phyloP scores from a whole-genome alignment of 192 early-diverging fungal species.

The Coemansia sp. region DNA sequence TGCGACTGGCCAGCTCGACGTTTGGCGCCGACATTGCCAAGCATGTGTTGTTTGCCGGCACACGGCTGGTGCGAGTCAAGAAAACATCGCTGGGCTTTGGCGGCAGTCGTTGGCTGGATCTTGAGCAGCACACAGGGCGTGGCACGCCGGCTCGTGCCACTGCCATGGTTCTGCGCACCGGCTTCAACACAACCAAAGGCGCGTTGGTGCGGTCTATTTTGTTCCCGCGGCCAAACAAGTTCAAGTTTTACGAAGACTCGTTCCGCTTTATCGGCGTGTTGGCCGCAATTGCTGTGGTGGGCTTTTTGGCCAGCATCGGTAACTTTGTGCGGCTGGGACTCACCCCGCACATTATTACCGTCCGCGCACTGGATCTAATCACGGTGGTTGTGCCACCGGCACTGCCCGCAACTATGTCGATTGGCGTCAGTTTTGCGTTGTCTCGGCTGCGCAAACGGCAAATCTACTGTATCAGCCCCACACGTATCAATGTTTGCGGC shows the following conservation, averaged over 20 bases:
- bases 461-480: slow-evolving; percentile 93
- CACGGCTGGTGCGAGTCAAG: slow-evolving; percentile 83
- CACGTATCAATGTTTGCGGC: slow-evolving; percentile 93
- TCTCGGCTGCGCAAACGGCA: slow-evolving; percentile 70
- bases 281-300: slow-evolving; percentile 74
- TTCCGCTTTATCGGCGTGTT: slow-evolving; percentile 95
- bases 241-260: slow-evolving; percentile 97
- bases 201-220: slow-evolving; percentile 92
- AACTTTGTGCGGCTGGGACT: slow-evolving; percentile 86
- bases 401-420: slow-evolving; percentile 95
- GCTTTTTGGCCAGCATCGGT: slow-evolving; percentile 83
- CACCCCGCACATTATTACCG: slow-evolving; percentile 65
- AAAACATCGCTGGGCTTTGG: slow-evolving; percentile 47
- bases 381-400: slow-evolving; percentile 98
- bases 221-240: slow-evolving; percentile 94
- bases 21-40: slow-evolving; percentile 68
- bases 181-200: slow-evolving; percentile 97
- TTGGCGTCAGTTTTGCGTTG: slow-evolving; percentile 96
- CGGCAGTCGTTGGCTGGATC: slow-evolving; percentile 46
- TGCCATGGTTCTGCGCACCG: slow-evolving; percentile 88
- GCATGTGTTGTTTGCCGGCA: slow-evolving; percentile 91
- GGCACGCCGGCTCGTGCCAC: slow-evolving; percentile 60
- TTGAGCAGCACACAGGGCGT: slow-evolving; percentile 43
- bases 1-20: slow-evolving; percentile 53
- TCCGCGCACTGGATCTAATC: slow-evolving; percentile 93